A percentile compares a stretch with the other conserved stretches of the same genome.
Evolutionary conservation across 1,284 basidiomycete species (phyloP).

Genomic region (Trichosporon inkin): DNA sequence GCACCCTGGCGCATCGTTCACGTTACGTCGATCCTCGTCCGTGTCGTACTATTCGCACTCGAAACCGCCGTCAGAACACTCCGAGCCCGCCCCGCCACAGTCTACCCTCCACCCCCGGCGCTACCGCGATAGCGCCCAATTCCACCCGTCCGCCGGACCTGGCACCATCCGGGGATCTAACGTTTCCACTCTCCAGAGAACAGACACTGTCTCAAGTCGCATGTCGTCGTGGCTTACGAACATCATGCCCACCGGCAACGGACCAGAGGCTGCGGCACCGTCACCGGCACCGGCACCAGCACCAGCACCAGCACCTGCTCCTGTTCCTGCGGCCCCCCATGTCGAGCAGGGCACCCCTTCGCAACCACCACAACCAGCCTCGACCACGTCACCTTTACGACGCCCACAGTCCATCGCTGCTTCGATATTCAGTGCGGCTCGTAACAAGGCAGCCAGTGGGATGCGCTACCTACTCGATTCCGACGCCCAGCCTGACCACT

Average conservation of each 20-base stretch:
- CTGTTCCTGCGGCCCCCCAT: not conserved
- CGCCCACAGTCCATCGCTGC: constrained; percentile 33
- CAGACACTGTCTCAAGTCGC: constrained; percentile 26
- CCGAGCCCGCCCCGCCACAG: not conserved
- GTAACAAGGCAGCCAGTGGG: constrained; percentile 48
- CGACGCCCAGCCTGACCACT: constrained; percentile 71
- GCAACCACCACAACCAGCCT: not conserved
- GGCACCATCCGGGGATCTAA: constrained; percentile 6
- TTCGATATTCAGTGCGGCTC: constrained; percentile 43
- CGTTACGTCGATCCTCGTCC: constrained; percentile 23
- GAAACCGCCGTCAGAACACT: constrained; percentile 7
- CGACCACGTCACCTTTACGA: constrained; percentile 3
- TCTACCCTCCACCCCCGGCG: not conserved
- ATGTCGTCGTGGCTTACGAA: constrained; percentile 47
- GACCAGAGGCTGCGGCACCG: not conserved
- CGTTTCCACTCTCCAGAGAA: not conserved
- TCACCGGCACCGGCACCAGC: constrained; percentile 23
- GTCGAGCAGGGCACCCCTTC: constrained; percentile 11
- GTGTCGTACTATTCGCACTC: constrained; percentile 31
- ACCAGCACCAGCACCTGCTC: constrained; percentile 21
- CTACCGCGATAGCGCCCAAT: constrained; percentile 26
- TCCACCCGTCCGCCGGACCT: constrained; percentile 11
- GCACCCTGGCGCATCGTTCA: constrained; percentile 19
- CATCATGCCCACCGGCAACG: constrained; percentile 29
- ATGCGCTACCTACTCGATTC: constrained; percentile 77